Conservation (phyloP, 345 rosid species). For the Erucastrum elatum region DNA sequence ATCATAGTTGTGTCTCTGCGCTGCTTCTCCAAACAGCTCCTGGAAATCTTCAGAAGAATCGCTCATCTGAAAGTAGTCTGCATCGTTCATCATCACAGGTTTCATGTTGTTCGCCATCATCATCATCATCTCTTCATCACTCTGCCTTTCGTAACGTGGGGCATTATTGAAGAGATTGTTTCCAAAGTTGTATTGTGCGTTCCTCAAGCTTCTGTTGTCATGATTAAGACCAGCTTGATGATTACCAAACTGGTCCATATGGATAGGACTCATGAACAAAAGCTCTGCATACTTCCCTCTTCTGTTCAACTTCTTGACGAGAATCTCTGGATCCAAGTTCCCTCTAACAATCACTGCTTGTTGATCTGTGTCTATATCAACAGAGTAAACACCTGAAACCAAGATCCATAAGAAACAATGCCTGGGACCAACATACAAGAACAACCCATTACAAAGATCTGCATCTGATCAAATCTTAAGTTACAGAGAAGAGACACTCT, state of each 20-base stretch:
- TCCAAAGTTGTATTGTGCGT: slow-evolving; percentile 20
- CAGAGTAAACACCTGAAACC: slow-evolving; percentile 60
- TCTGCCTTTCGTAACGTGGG: slow-evolving; percentile 27
- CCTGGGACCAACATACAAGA: background rate
- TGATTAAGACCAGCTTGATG: slow-evolving; percentile 3
- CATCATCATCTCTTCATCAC: slow-evolving; percentile 31
- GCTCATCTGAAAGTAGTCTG: slow-evolving; percentile 29
- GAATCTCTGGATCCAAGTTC: slow-evolving; percentile 46
- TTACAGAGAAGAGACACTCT: background rate
- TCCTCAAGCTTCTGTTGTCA: slow-evolving; percentile 30
- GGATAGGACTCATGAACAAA: slow-evolving; percentile 38
- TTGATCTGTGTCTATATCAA: slow-evolving; percentile 54
- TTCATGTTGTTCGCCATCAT: slow-evolving; percentile 25
- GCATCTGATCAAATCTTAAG: background rate
- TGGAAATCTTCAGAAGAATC: slow-evolving; percentile 31
- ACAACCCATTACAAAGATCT: background rate
- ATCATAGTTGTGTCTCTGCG: slow-evolving; percentile 21
- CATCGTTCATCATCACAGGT: slow-evolving; percentile 30
- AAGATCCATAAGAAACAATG: slow-evolving; percentile 10
- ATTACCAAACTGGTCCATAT: slow-evolving; percentile 25
- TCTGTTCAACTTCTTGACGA: slow-evolving; percentile 52
- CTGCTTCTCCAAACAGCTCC: slow-evolving; percentile 15
- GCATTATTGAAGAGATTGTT: slow-evolving; percentile 11
- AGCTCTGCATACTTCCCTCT: slow-evolving; percentile 67
- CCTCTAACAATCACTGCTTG: slow-evolving; percentile 61